Conservation (phyloP, 495 filamentous ascomycete species). For the Letharia lupina region DNA sequence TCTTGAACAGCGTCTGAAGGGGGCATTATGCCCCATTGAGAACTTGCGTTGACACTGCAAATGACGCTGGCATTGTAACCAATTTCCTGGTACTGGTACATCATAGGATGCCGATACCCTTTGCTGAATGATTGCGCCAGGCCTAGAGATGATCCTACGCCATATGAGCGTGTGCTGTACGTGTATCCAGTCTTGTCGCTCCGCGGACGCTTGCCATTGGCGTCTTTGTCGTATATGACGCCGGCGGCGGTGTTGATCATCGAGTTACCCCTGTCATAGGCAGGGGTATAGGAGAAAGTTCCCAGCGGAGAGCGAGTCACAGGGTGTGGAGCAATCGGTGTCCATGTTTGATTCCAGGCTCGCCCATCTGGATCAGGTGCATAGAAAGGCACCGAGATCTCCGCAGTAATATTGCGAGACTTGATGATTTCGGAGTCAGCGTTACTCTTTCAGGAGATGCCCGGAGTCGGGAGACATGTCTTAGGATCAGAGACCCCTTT, state of each 20-base stretch:
- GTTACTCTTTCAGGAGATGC: no score
- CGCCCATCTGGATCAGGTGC: slow-evolving; percentile 1
- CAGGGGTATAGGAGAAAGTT: slow-evolving; percentile 9
- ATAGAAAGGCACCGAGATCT: not conserved
- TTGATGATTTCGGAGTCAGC: no score
- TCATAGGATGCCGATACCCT: not conserved
- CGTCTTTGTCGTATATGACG: slow-evolving; percentile 8
- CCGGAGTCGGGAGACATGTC: no score
- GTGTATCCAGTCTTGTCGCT: slow-evolving; percentile 12
- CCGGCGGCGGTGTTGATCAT: slow-evolving; percentile 13
- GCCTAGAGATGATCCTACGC: slow-evolving; percentile 8
- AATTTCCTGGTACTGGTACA: slow-evolving; percentile 1
- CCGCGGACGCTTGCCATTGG: slow-evolving; percentile 6
- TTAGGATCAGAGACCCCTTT: no score
- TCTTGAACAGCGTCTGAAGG: not conserved
- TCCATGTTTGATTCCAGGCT: slow-evolving; percentile 10
- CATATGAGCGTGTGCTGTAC: slow-evolving; percentile 3
- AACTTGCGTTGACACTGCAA: slow-evolving; percentile 5
- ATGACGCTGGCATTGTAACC: not conserved
- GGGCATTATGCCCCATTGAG: slow-evolving; percentile 3
- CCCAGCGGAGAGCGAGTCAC: not conserved
- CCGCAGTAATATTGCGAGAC: not conserved
- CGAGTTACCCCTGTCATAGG: not conserved
- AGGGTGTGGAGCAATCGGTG: slow-evolving; percentile 1
- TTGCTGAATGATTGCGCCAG: not conserved